Percentiles rank a stretch among this genome's conserved stretches.
These are phyloP conservation scores for Pseudotsuga menziesii DNA, from an alignment of 75 land plant species.

Conservation along the genomic window DNA sequence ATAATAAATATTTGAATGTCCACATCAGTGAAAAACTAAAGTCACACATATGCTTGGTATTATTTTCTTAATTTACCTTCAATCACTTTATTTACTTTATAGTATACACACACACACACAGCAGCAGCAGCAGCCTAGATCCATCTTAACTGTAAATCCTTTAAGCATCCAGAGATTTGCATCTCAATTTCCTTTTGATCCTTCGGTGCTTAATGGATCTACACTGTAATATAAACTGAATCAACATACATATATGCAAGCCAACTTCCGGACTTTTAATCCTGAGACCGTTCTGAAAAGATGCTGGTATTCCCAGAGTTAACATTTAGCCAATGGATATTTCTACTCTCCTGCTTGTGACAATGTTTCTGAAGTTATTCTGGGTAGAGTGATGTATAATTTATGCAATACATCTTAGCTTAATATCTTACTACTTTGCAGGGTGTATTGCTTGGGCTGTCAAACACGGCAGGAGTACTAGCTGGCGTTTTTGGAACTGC, in stretches of 20 bases:
- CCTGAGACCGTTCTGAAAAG: not conserved
- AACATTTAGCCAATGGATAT: not conserved
- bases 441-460: conserved; percentile 90
- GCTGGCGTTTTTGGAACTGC: conserved; percentile 97
- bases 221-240: not conserved
- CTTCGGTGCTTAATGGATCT: too few species aligned
- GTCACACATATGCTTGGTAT: too few species aligned
- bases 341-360: not conserved
- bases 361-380: conserved; percentile 1
- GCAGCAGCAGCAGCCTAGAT: too few species aligned
- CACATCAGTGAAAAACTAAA: too few species aligned
- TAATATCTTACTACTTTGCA: conserved; percentile 13
- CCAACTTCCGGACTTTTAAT: not conserved
- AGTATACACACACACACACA: too few species aligned
- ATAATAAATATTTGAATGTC: too few species aligned
- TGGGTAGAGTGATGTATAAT: not conserved
- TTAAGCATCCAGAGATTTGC: too few species aligned
- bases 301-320: not conserved
- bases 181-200: too few species aligned
- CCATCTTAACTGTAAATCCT: too few species aligned
- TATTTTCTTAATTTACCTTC: too few species aligned
- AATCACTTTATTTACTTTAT: too few species aligned
- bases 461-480: conserved; percentile 92
- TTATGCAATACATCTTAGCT: not conserved
- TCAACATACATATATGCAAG: not conserved